phyloP scores from a whole-genome alignment of 2,329 filamentous ascomycete genomes.

The Periconia sp. region DNA sequence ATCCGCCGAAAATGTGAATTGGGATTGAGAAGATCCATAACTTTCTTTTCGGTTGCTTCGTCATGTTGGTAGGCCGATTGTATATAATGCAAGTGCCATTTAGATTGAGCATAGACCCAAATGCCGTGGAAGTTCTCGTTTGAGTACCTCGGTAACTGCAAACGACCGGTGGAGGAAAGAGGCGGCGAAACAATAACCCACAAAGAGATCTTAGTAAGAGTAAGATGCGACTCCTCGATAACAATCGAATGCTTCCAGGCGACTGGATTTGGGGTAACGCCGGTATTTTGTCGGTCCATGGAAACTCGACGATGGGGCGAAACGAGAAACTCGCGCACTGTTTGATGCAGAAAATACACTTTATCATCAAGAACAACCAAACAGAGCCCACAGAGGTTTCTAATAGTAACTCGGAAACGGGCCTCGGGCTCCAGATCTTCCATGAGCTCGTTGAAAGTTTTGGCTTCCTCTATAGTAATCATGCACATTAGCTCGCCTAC shows the following conservation, averaged over 20 bases:
- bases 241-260: conserved; percentile 7
- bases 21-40: no score
- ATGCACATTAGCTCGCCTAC: conserved; percentile 13
- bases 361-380: conserved; percentile 1
- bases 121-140: no score
- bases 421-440: conserved; percentile 1
- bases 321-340: conserved; percentile 9
- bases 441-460: background rate
- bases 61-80: no score
- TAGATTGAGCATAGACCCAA: no score
- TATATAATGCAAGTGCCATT: no score
- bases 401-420: conserved; percentile 1
- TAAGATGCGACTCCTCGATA: background rate
- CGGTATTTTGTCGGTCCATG: background rate
- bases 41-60: no score
- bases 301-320: background rate
- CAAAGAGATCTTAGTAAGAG: background rate
- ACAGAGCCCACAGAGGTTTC: conserved; percentile 8
- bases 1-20: no score
- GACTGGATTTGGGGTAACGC: background rate
- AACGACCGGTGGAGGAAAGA: background rate
- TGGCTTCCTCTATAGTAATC: conserved; percentile 7
- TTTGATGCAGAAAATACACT: conserved; percentile 11
- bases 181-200: background rate
- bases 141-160: background rate